Evolutionary conservation across 345 rosid species (phyloP).

Genomic region (Leavenworthia alabamica): DNA sequence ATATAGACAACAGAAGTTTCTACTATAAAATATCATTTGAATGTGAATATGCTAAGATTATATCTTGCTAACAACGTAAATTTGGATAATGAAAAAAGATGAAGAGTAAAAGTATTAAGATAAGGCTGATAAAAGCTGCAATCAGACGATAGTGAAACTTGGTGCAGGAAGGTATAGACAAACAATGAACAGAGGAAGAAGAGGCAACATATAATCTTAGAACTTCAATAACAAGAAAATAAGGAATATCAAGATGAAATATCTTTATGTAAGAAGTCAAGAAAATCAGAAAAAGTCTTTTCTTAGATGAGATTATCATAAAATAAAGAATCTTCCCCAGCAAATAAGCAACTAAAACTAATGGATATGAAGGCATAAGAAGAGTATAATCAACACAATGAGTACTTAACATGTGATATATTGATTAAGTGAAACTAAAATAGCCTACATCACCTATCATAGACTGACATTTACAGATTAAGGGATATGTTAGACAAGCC

Average conservation of each 20-base stretch:
- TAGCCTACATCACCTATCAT: background rate
- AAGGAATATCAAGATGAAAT: constrained; percentile 3
- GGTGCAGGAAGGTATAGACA: background rate
- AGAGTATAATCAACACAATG: background rate
- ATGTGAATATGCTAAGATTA: background rate
- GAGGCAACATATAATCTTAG: background rate
- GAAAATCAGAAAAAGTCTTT: background rate
- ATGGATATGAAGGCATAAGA: background rate
- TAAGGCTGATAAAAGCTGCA: background rate
- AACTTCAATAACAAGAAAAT: background rate
- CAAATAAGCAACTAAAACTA: background rate
- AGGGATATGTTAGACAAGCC: constrained; percentile 1
- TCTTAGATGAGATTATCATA: background rate
- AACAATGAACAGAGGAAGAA: constrained; percentile 3
- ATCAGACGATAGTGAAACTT: background rate
- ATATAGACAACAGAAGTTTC: background rate
- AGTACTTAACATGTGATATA: background rate
- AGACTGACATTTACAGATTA: background rate
- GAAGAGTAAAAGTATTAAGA: background rate
- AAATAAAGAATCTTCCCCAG: constrained; percentile 12
- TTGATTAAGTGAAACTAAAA: background rate
- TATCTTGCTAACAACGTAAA: background rate
- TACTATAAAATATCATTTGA: constrained; percentile 7
- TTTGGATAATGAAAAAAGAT: background rate
- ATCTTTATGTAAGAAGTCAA: background rate